phyloP scores from a whole-genome alignment of 2,329 filamentous ascomycete genomes.

The Cryphonectria nitschkei region DNA sequence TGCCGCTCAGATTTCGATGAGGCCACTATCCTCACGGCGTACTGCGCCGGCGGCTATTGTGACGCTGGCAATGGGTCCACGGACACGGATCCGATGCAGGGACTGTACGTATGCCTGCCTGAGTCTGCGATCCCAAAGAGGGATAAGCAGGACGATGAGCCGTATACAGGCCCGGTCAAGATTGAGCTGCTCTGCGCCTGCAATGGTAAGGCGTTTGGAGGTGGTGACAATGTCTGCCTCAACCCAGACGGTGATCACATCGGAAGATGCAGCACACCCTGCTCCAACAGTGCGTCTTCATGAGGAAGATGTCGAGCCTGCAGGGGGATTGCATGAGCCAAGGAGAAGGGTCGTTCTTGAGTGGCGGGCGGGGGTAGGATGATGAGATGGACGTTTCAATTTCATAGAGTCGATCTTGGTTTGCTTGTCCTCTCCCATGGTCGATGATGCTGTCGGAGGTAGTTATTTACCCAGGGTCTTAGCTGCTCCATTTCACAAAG shows the following conservation, averaged over 20 bases:
- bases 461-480: background rate
- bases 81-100: constrained; percentile 26
- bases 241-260: constrained; percentile 27
- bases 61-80: constrained; percentile 23
- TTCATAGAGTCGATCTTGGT: background rate
- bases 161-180: constrained; percentile 28
- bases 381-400: background rate
- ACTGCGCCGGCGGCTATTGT: constrained; percentile 26
- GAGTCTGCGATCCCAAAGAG: constrained; percentile 23
- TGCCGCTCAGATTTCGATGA: constrained; percentile 23
- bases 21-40: constrained; percentile 27
- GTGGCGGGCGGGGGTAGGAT: background rate
- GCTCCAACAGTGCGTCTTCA: constrained; percentile 12
- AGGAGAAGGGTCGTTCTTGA: background rate
- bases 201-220: constrained; percentile 21
- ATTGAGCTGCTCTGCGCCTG: constrained; percentile 28
- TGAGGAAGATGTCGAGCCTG: background rate
- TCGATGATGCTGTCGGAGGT: background rate
- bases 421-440: background rate
- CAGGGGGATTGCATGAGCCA: background rate
- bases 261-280: constrained; percentile 27
- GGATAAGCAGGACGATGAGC: constrained; percentile 9
- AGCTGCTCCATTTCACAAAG: background rate
- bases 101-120: constrained; percentile 25
- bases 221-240: constrained; percentile 25